phyloP scores from a whole-genome alignment of 805 yeast species.

The Myxozyma udenii region DNA sequence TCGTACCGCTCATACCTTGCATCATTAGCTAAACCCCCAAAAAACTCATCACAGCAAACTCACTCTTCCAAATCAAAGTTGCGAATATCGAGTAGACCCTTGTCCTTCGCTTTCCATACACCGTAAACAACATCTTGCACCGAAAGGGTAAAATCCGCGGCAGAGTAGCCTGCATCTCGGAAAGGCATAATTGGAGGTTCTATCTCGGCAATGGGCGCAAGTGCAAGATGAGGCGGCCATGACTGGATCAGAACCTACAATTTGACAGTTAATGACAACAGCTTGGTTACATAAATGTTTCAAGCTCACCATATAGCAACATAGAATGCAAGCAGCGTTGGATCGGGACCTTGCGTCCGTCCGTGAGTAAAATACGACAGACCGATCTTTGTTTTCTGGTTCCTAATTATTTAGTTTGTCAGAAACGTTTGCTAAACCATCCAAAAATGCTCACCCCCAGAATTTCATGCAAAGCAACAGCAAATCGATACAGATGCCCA shows the following conservation, averaged over 20 bases:
- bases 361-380: conserved; percentile 85
- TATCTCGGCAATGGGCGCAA: conserved; percentile 88
- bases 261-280: background rate
- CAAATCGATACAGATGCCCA: conserved; percentile 90
- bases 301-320: conserved; percentile 72
- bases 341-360: conserved; percentile 78
- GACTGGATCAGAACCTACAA: conserved; percentile 72
- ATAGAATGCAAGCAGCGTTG: conserved; percentile 89
- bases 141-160: conserved; percentile 88
- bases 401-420: conserved; percentile 40
- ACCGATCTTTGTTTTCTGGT: conserved; percentile 75
- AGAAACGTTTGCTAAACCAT: background rate
- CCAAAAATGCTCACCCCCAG: conserved; percentile 48
- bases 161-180: conserved; percentile 95
- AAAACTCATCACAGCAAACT: conserved; percentile 6
- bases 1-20: conserved; percentile 68
- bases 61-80: conserved; percentile 87
- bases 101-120: conserved; percentile 95
- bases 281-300: background rate
- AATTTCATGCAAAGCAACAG: conserved; percentile 88
- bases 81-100: conserved; percentile 81
- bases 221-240: conserved; percentile 97
- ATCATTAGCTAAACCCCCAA: background rate
- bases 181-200: conserved; percentile 93
- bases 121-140: conserved; percentile 96